These are phyloP conservation scores for Cyathus striatus DNA, from an alignment of 768 basidiomycete species.

Conservation along the genomic window DNA sequence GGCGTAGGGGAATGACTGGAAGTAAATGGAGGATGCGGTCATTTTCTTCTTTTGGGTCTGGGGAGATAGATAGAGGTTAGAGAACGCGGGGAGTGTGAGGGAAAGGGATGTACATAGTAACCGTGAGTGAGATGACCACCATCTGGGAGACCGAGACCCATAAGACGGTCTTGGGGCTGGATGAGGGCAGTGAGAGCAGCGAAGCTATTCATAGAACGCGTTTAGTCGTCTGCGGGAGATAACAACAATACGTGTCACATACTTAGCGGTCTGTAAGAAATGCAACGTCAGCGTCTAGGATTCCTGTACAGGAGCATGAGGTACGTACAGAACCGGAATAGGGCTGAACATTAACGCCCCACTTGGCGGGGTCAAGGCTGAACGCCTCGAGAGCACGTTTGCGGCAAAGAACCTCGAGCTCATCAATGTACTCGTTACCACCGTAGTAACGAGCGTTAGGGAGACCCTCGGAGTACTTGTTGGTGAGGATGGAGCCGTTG, in stretches of 20 bases:
- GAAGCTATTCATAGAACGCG: constrained; percentile 51
- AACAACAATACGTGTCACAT: constrained; percentile 18
- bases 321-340: constrained; percentile 84
- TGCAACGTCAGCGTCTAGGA: constrained; percentile 2
- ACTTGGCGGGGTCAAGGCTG: constrained; percentile 86
- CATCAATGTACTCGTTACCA: constrained; percentile 97
- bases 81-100: constrained; percentile 3
- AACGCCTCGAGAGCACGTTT: constrained; percentile 95
- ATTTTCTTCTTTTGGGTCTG: constrained; percentile 99
- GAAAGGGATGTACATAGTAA: constrained; percentile 69
- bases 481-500: constrained; percentile 97
- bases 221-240: constrained; percentile 11
- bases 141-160: constrained; percentile 98
- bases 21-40: constrained; percentile 99
- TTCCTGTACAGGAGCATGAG: neutral
- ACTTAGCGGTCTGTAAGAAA: constrained; percentile 77
- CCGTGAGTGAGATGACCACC: constrained; percentile 98
- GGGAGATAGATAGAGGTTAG: constrained; percentile 4
- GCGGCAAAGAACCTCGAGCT: constrained; percentile 91
- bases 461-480: constrained; percentile 99
- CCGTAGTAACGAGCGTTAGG: constrained; percentile 97
- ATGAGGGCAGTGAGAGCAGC: constrained; percentile 94
- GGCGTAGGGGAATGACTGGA: constrained; percentile 95
- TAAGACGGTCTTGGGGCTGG: constrained; percentile 95
- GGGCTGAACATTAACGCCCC: constrained; percentile 99